Percentiles rank a stretch among this genome's conserved stretches.
Evolutionary conservation across 192 early-diverging fungal genomes (phyloP).

Genomic region (Kickxella alabastrina): DNA sequence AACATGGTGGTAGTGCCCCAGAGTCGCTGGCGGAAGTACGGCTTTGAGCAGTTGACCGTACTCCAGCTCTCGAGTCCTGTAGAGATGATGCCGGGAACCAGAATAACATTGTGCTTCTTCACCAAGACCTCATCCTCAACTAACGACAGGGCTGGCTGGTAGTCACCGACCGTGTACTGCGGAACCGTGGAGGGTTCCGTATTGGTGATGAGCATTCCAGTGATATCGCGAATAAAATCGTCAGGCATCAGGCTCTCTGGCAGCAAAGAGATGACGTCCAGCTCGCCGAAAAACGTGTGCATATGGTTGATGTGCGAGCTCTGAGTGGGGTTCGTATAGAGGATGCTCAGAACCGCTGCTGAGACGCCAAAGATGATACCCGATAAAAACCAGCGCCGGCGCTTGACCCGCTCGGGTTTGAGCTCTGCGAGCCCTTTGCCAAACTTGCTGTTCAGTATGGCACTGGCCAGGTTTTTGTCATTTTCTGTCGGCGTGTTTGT

Average conservation of each 20-base stretch:
- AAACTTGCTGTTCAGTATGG: constrained; percentile 1
- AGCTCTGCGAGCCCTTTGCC: not conserved
- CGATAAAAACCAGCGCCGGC: constrained; percentile 52
- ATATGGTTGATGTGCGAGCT: constrained; percentile 52
- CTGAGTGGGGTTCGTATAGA: constrained; percentile 49
- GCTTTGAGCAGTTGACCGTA: constrained; percentile 67
- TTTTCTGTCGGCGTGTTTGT: constrained; percentile 19
- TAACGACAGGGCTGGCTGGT: constrained; percentile 39
- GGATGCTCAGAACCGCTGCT: constrained; percentile 37
- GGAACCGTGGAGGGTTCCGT: not conserved
- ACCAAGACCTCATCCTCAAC: constrained; percentile 25
- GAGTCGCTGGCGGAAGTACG: constrained; percentile 83
- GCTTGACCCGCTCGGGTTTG: constrained; percentile 20
- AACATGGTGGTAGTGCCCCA: constrained; percentile 85
- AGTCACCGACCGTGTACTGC: constrained; percentile 30
- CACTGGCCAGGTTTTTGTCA: not conserved
- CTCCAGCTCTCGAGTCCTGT: constrained; percentile 89
- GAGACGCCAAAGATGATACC: constrained; percentile 59
- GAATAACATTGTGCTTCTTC: constrained; percentile 59
- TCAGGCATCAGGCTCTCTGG: constrained; percentile 65
- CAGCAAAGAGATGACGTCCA: constrained; percentile 62
- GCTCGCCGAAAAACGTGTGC: constrained; percentile 52
- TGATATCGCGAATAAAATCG: constrained; percentile 67
- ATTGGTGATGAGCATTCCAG: constrained; percentile 44
- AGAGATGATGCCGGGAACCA: constrained; percentile 87